Conservation (phyloP, 805 yeast species). For the Saturnispora diversa region DNA sequence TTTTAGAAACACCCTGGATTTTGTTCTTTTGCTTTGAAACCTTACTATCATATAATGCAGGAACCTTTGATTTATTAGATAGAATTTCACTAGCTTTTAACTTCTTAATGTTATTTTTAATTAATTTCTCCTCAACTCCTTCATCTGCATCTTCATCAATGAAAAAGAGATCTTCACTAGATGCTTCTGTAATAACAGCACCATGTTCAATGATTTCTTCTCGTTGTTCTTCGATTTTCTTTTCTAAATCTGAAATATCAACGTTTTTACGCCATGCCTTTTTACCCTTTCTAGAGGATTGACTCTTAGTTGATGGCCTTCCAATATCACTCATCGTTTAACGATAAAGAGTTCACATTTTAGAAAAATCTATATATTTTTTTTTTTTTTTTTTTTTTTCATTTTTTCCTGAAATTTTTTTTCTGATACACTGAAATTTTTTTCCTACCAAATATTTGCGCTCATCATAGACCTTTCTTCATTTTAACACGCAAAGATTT, state of each 20-base stretch:
- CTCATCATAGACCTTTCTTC: too few relatives aligned
- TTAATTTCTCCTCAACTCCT: conserved; percentile 32
- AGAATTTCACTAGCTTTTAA: conserved; percentile 51
- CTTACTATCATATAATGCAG: conserved; percentile 42
- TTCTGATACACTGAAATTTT: too few relatives aligned
- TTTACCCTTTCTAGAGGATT: conserved; percentile 86
- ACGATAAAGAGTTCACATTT: background rate
- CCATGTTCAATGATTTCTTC: conserved; percentile 54
- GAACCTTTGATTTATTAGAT: conserved; percentile 68
- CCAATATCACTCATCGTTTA: conserved; percentile 32
- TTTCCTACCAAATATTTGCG: too few relatives aligned
- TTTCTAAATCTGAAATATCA: conserved; percentile 72
- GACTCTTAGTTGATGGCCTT: conserved; percentile 52
- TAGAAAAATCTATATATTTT: conserved; percentile 1
- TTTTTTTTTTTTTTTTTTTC: background rate
- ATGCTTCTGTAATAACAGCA: conserved; percentile 30
- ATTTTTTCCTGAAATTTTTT: background rate
- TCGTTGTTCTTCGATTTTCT: conserved; percentile 57
- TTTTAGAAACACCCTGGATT: conserved; percentile 55
- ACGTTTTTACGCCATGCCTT: conserved; percentile 90
- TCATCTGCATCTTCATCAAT: conserved; percentile 64
- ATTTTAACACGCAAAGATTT: too few relatives aligned
- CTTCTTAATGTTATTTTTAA: conserved; percentile 31
- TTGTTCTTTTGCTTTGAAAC: conserved; percentile 28
- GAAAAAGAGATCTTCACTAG: conserved; percentile 44